Percentiles rank a stretch among this genome's conserved stretches.
phyloP scores from a whole-genome alignment of 1,139 yeast species.

The Sugiyamaella xylanicola region DNA sequence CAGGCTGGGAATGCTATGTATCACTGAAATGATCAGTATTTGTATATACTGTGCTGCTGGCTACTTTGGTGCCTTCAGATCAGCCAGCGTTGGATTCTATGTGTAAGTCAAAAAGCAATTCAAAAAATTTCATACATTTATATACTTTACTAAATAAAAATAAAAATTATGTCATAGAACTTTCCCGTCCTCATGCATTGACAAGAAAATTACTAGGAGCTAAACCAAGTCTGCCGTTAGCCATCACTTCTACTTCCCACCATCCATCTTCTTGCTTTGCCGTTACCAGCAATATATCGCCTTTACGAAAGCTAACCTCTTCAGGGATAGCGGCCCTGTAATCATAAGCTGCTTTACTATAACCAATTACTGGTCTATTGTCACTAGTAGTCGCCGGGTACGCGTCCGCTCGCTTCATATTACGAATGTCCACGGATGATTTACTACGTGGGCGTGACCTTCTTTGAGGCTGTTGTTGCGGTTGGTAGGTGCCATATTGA shows the following conservation, averaged over 20 bases:
- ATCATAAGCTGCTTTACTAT: conserved; percentile 69
- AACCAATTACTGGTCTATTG: conserved; percentile 56
- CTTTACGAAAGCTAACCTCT: conserved; percentile 72
- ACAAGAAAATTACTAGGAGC: conserved; percentile 73
- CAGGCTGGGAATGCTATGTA: no score
- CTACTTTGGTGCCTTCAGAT: no score
- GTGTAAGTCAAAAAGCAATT: not conserved
- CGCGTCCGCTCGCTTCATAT: conserved; percentile 28
- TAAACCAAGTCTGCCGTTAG: conserved; percentile 59
- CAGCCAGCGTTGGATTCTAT: not conserved
- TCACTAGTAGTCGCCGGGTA: conserved; percentile 47
- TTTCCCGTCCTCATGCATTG: conserved; percentile 16
- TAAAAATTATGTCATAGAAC: conserved; percentile 5
- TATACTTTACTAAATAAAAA: not conserved
- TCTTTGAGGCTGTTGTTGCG: conserved; percentile 31
- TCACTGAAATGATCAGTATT: no score
- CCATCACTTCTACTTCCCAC: conserved; percentile 80
- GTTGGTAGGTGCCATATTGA: conserved; percentile 17
- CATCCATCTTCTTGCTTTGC: conserved; percentile 86
- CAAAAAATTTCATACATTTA: not conserved
- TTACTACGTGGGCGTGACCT: conserved; percentile 36
- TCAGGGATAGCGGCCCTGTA: conserved; percentile 80
- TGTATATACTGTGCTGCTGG: no score
- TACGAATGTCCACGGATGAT: conserved; percentile 30
- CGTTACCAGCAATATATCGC: conserved; percentile 69